Percentiles rank a stretch among this genome's conserved stretches.
Conservation (phyloP, 495 filamentous ascomycete species). For the Penicillium coffeae region DNA sequence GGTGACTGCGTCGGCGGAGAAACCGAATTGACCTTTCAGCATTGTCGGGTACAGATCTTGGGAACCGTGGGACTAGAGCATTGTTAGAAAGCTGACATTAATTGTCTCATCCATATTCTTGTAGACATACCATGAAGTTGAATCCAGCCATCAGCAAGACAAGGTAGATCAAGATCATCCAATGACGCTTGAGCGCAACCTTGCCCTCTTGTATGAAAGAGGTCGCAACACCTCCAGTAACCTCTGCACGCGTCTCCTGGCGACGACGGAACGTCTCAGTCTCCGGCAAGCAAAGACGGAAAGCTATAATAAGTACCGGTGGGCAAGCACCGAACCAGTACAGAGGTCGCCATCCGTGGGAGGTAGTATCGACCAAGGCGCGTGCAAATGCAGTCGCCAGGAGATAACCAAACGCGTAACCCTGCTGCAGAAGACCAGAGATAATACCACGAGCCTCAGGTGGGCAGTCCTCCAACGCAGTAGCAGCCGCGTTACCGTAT, state of each 20-base stretch:
- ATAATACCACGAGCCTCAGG: constrained; percentile 68
- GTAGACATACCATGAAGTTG: constrained; percentile 69
- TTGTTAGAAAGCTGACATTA: neutral
- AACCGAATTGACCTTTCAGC: constrained; percentile 72
- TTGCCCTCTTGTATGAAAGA: constrained; percentile 74
- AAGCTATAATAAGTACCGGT: constrained; percentile 75
- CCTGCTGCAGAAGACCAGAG: constrained; percentile 80
- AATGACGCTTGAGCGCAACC: constrained; percentile 70
- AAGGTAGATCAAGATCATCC: constrained; percentile 74
- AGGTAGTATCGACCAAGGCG: constrained; percentile 65
- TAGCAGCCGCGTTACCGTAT: constrained; percentile 84
- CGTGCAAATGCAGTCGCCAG: constrained; percentile 74
- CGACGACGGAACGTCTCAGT: constrained; percentile 64
- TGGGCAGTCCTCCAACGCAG: constrained; percentile 81
- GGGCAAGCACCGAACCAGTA: constrained; percentile 85
- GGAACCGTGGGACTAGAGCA: constrained; percentile 65
- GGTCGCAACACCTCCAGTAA: constrained; percentile 42
- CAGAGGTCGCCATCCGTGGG: constrained; percentile 73
- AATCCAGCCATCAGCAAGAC: constrained; percentile 86
- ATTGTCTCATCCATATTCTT: neutral
- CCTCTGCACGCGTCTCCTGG: constrained; percentile 51
- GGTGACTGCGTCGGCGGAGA: constrained; percentile 67
- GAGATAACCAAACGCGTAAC: constrained; percentile 85
- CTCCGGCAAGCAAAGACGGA: constrained; percentile 73
- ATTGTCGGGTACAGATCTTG: constrained; percentile 91